A percentile compares a stretch with the other conserved stretches of the same genome.
Conservation (phyloP, 2,329 filamentous ascomycete species). For the Daldinia sp. region DNA sequence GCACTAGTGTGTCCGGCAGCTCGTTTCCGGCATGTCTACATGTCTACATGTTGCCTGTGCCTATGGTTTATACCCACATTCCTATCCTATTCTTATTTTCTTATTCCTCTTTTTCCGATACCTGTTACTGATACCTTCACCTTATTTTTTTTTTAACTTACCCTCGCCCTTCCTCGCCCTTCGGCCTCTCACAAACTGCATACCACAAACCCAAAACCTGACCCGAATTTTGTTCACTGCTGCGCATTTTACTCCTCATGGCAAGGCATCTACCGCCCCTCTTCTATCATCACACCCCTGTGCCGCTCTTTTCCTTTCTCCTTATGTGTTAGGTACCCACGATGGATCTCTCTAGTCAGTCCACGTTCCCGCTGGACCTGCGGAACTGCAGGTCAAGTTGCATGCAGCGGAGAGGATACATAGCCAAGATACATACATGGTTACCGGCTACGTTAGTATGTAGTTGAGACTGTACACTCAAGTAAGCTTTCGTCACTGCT, state of each 20-base stretch:
- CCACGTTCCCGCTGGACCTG: conserved; percentile 25
- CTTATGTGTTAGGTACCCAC: conserved; percentile 15
- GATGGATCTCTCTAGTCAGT: conserved; percentile 37
- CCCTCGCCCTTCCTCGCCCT: conserved; percentile 21
- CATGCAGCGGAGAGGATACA: conserved; percentile 32
- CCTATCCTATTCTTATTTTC: conserved; percentile 8
- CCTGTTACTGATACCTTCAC: background rate
- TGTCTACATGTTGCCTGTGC: conserved; percentile 4
- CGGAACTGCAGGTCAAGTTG: conserved; percentile 14
- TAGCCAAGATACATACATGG: conserved; percentile 36
- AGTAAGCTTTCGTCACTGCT: conserved; percentile 50
- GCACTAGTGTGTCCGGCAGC: conserved; percentile 36
- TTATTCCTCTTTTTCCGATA: conserved; percentile 14
- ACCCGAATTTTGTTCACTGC: conserved; percentile 27
- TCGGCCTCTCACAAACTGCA: conserved; percentile 27
- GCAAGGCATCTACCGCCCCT: conserved; percentile 45
- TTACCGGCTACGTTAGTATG: conserved; percentile 25
- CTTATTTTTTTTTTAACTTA: background rate
- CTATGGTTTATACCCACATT: conserved; percentile 9
- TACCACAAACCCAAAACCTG: conserved; percentile 31
- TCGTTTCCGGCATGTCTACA: conserved; percentile 33
- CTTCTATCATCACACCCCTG: conserved; percentile 37
- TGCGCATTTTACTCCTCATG: conserved; percentile 45
- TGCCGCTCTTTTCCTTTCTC: conserved; percentile 33
- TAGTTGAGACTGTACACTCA: conserved; percentile 45